Percentiles rank a stretch among this genome's conserved stretches.
These are phyloP conservation scores for Mucor circinelloides DNA, from an alignment of 371 early-diverging fungal species.

Conservation along the genomic window DNA sequence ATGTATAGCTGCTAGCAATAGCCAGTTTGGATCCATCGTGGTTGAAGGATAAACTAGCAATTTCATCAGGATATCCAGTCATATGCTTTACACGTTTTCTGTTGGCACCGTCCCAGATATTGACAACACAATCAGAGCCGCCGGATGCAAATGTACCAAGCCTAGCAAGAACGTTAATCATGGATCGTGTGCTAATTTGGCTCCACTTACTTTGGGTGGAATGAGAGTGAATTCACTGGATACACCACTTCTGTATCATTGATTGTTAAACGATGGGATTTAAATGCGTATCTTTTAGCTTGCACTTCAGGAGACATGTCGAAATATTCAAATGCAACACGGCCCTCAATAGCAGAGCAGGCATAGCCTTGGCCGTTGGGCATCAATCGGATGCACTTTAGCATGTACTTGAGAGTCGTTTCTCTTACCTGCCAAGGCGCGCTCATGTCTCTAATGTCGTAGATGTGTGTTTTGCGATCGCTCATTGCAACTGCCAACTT, in stretches of 20 bases:
- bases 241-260: conserved; percentile 86
- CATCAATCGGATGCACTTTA: conserved; percentile 78
- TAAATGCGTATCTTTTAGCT: conserved; percentile 90
- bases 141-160: conserved; percentile 95
- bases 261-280: conserved; percentile 85
- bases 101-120: conserved; percentile 91
- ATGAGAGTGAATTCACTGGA: conserved; percentile 93
- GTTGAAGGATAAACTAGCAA: conserved; percentile 82
- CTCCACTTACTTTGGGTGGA: conserved; percentile 81
- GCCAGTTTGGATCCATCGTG: conserved; percentile 81
- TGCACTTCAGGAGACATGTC: conserved; percentile 68
- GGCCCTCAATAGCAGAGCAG: conserved; percentile 89
- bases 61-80: conserved; percentile 81
- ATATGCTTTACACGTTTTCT: conserved; percentile 86
- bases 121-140: conserved; percentile 92
- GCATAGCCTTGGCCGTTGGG: conserved; percentile 87
- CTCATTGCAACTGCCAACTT: conserved; percentile 86
- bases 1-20: conserved; percentile 90
- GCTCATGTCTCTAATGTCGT: conserved; percentile 83
- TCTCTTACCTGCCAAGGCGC: conserved; percentile 76
- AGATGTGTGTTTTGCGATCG: conserved; percentile 75
- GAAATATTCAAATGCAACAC: conserved; percentile 93
- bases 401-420: conserved; percentile 82
- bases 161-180: conserved; percentile 28
- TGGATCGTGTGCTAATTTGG: background rate